phyloP scores from a whole-genome alignment of 345 rosid species.

The Salix exigua region DNA sequence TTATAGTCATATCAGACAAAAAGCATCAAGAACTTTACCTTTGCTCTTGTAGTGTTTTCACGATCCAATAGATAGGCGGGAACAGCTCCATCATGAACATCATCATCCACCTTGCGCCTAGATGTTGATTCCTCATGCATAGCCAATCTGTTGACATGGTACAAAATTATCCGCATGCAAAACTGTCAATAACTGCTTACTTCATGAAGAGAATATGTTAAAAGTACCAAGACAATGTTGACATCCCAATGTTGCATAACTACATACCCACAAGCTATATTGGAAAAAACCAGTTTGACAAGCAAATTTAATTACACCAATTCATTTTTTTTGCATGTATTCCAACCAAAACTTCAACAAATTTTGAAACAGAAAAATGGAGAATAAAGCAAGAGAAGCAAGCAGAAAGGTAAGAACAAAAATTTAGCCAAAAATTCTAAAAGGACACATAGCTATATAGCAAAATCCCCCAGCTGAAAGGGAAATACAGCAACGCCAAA shows the following conservation, averaged over 20 bases:
- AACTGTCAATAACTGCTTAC: background rate
- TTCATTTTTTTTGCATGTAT: background rate
- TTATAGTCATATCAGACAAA: background rate
- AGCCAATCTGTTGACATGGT: conserved; percentile 49
- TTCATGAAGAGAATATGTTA: background rate
- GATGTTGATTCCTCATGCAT: conserved; percentile 90
- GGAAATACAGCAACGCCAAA: background rate
- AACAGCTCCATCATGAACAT: conserved; percentile 89
- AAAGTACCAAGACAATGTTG: background rate
- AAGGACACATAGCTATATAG: background rate
- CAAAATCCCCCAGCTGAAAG: background rate
- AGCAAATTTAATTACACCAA: background rate
- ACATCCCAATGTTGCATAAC: background rate
- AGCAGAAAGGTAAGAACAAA: background rate
- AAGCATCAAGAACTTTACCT: conserved; percentile 34
- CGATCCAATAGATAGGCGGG: conserved; percentile 97
- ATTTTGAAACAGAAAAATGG: background rate
- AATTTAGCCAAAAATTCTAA: background rate
- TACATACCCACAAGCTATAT: background rate
- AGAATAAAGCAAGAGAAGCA: background rate
- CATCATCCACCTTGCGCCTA: conserved; percentile 78
- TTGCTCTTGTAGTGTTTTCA: conserved; percentile 74
- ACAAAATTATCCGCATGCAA: background rate
- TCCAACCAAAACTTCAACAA: background rate
- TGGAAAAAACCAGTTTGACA: background rate